Conservation (phyloP, 1,284 basidiomycete species). For the Leccinum holopus region DNA sequence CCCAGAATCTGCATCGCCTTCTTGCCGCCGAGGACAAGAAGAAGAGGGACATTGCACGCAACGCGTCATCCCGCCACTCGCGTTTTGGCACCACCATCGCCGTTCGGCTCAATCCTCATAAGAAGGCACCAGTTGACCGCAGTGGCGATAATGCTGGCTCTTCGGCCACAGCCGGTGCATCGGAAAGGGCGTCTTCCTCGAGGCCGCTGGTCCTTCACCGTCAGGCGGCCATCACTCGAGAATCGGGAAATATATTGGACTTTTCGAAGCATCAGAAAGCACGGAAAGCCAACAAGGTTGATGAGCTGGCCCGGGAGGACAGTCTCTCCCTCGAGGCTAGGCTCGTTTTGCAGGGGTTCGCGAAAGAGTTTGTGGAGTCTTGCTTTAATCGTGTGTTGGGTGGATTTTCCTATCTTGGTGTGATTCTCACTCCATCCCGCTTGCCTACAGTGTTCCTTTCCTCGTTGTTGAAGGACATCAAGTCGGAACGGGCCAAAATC, state of each 20-base stretch:
- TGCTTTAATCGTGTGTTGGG: slow-evolving; percentile 80
- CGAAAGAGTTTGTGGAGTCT: slow-evolving; percentile 70
- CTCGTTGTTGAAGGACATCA: slow-evolving; percentile 87
- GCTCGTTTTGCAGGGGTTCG: slow-evolving; percentile 64
- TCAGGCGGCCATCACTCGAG: slow-evolving; percentile 76
- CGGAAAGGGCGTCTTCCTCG: slow-evolving; percentile 35
- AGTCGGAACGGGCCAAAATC: slow-evolving; percentile 85
- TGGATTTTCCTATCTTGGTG: slow-evolving; percentile 5
- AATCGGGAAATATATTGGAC: slow-evolving; percentile 78
- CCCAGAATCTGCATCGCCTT: slow-evolving; percentile 65
- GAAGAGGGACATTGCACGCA: slow-evolving; percentile 56
- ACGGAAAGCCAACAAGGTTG: slow-evolving; percentile 65
- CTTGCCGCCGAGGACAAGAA: slow-evolving; percentile 69
- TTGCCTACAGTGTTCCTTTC: slow-evolving; percentile 69
- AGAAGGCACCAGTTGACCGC: slow-evolving; percentile 35
- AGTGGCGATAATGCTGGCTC: slow-evolving; percentile 34
- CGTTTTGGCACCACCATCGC: slow-evolving; percentile 92
- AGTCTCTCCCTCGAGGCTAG: slow-evolving; percentile 74
- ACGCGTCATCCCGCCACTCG: slow-evolving; percentile 81
- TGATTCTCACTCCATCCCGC: slow-evolving; percentile 13
- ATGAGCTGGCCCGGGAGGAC: slow-evolving; percentile 71
- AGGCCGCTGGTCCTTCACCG: slow-evolving; percentile 72
- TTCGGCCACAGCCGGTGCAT: slow-evolving; percentile 29
- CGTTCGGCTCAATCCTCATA: slow-evolving; percentile 64
- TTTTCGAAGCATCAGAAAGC: slow-evolving; percentile 68